These are phyloP conservation scores for Dentipellis sp. DNA, from an alignment of 768 basidiomycete genomes.

Conservation along the genomic window DNA sequence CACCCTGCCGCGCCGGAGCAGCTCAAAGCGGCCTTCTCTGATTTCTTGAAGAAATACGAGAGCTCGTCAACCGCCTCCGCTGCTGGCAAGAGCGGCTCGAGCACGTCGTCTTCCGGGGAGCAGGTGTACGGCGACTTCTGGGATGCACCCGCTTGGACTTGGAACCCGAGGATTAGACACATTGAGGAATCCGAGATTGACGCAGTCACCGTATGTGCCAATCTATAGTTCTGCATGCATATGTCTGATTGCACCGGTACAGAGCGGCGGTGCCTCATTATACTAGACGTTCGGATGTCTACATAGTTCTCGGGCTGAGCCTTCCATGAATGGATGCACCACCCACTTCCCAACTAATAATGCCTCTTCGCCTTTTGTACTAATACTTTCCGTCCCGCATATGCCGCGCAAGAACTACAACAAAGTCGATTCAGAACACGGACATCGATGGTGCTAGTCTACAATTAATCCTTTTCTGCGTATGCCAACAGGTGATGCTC, in stretches of 20 bases:
- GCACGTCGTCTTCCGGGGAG: constrained; percentile 1
- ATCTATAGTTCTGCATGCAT: background rate
- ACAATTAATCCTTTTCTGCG: constrained; percentile 74
- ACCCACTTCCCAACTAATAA: background rate
- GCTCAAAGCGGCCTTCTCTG: constrained; percentile 39
- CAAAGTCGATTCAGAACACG: too few relatives aligned
- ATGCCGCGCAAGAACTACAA: too few relatives aligned
- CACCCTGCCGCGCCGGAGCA: constrained; percentile 67
- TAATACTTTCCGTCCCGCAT: too few relatives aligned
- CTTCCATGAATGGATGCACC: background rate
- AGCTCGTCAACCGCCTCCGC: constrained; percentile 4
- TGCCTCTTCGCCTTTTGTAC: too few relatives aligned
- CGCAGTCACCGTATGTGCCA: constrained; percentile 46
- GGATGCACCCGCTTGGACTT: constrained; percentile 56
- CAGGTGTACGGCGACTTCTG: constrained; percentile 41
- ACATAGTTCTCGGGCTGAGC: background rate
- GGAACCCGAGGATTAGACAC: constrained; percentile 39
- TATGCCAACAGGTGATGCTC: constrained; percentile 77
- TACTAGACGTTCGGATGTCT: background rate
- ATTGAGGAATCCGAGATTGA: constrained; percentile 55
- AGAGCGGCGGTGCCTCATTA: constrained; percentile 56
- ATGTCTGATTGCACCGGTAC: constrained; percentile 4
- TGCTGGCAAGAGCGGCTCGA: background rate
- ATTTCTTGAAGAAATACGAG: constrained; percentile 30
- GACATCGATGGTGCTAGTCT: background rate